These are phyloP conservation scores for Tolypocladium tundrense DNA, from an alignment of 2,329 filamentous ascomycete species.

Conservation along the genomic window DNA sequence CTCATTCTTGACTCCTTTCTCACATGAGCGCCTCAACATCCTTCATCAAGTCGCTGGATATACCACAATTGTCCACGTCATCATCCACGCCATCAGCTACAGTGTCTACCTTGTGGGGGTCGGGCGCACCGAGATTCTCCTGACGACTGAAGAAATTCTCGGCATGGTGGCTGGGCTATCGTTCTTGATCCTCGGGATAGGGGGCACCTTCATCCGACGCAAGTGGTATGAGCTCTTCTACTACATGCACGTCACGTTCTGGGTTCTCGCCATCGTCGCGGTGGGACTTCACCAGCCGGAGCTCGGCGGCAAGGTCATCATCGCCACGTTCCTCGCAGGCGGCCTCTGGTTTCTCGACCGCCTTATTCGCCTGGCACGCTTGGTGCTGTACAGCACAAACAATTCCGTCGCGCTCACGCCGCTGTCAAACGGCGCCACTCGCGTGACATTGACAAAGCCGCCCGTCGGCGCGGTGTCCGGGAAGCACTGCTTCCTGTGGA, in stretches of 20 bases:
- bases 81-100: conserved; percentile 37
- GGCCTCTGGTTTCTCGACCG: conserved; percentile 42
- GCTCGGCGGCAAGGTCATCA: conserved; percentile 28
- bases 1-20: conserved; percentile 40
- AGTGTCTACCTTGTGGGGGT: conserved; percentile 25
- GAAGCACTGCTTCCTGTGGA: conserved; percentile 55
- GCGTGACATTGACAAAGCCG: conserved; percentile 41
- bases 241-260: conserved; percentile 38
- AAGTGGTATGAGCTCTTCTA: conserved; percentile 48
- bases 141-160: conserved; percentile 28
- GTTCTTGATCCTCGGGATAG: conserved; percentile 32
- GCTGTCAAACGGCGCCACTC: conserved; percentile 42
- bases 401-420: conserved; percentile 43
- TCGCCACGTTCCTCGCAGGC: conserved; percentile 30
- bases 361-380: conserved; percentile 31
- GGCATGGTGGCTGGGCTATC: conserved; percentile 37
- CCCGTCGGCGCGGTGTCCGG: conserved; percentile 37
- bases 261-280: conserved; percentile 35
- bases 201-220: conserved; percentile 31
- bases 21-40: conserved; percentile 48
- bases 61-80: conserved; percentile 31
- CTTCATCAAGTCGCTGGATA: conserved; percentile 45
- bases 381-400: conserved; percentile 34
- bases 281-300: conserved; percentile 42
- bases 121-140: conserved; percentile 19